Evolutionary conservation across 202 grass and related monocot genomes (phyloP).

Genomic region (Setaria italica): DNA sequence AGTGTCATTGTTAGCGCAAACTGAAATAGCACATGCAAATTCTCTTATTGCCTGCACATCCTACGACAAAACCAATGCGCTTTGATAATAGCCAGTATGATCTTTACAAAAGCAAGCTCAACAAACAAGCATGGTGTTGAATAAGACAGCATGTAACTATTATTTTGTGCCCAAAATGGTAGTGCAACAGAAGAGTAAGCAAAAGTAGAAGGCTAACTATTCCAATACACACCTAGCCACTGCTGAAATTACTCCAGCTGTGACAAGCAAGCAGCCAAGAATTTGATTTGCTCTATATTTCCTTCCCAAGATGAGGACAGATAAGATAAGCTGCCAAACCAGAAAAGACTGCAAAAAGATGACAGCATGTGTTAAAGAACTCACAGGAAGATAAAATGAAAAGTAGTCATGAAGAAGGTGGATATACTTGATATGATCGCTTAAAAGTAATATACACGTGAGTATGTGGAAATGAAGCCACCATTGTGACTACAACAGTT

Average conservation of each 20-base stretch:
- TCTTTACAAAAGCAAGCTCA: neutral
- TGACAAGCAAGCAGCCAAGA: slow-evolving; percentile 91
- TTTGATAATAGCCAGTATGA: neutral
- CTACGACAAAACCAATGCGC: slow-evolving; percentile 13
- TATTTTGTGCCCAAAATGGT: slow-evolving; percentile 13
- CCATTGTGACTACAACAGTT: slow-evolving; percentile 17
- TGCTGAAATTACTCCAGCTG: slow-evolving; percentile 76
- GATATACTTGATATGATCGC: neutral
- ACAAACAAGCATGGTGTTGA: neutral
- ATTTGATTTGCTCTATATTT: slow-evolving; percentile 82
- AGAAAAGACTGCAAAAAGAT: slow-evolving; percentile 85
- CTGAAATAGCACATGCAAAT: neutral
- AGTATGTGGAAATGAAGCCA: neutral
- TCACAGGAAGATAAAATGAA: neutral
- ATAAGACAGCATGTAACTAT: neutral
- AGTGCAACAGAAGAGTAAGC: slow-evolving; percentile 22
- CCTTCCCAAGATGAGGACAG: slow-evolving; percentile 80
- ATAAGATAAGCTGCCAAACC: slow-evolving; percentile 95
- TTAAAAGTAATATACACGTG: neutral
- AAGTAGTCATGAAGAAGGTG: neutral
- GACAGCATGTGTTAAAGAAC: slow-evolving; percentile 4
- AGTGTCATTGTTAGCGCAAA: neutral
- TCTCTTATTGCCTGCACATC: slow-evolving; percentile 4
- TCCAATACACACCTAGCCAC: slow-evolving; percentile 66
- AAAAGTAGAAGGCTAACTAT: slow-evolving; percentile 41